phyloP scores from a whole-genome alignment of 2,329 filamentous ascomycete genomes.

The Nemania sp. region DNA sequence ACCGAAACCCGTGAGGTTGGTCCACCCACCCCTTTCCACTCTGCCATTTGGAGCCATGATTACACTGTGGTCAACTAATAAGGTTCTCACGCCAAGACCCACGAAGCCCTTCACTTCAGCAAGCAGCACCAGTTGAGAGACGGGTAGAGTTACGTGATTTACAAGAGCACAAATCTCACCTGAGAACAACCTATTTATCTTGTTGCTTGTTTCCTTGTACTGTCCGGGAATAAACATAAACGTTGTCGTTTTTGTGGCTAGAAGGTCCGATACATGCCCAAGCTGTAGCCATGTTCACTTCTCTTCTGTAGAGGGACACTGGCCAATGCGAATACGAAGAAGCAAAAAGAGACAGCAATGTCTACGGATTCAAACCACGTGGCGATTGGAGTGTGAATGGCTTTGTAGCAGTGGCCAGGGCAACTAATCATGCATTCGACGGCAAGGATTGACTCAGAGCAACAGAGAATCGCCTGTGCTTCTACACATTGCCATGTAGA shows the following conservation, averaged over 20 bases:
- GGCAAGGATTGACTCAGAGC: background rate
- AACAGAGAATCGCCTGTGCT: background rate
- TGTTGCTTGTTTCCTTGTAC: background rate
- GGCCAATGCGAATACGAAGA: too few relatives aligned
- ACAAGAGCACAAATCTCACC: constrained; percentile 4
- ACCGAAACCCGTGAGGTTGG: constrained; percentile 27
- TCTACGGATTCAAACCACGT: too few relatives aligned
- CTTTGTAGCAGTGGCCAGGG: too few relatives aligned
- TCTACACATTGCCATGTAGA: too few relatives aligned
- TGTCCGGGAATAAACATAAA: too few relatives aligned
- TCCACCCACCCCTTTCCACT: constrained; percentile 24
- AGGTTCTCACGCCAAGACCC: constrained; percentile 34
- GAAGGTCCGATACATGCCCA: background rate
- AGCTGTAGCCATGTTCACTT: too few relatives aligned
- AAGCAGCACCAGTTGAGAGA: constrained; percentile 2
- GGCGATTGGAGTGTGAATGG: too few relatives aligned
- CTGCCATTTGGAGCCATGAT: constrained; percentile 15
- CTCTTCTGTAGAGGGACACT: too few relatives aligned
- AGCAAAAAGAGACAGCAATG: too few relatives aligned
- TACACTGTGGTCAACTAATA: constrained; percentile 20
- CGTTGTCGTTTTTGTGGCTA: constrained; percentile 4
- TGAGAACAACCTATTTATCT: background rate
- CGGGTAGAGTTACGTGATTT: too few relatives aligned
- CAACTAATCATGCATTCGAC: too few relatives aligned
- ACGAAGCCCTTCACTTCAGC: constrained; percentile 7